phyloP scores from a whole-genome alignment of 306 rosid species.

The Sesbania bispinosa region DNA sequence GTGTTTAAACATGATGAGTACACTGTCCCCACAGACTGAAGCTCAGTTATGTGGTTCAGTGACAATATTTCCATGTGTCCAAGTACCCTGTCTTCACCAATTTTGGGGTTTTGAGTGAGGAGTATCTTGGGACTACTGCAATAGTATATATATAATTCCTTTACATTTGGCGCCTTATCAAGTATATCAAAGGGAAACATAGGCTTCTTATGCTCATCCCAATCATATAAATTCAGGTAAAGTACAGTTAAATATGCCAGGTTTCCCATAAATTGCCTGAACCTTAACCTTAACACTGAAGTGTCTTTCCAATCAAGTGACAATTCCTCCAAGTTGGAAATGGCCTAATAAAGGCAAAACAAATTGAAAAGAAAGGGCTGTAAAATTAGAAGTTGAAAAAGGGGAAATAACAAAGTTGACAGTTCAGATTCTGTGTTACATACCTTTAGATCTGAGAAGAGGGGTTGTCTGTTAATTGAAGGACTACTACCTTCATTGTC shows the following conservation, averaged over 20 bases:
- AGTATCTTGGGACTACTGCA: background rate
- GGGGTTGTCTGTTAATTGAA: too few relatives aligned
- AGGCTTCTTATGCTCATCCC: background rate
- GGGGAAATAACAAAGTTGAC: too few relatives aligned
- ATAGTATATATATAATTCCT: accelerated
- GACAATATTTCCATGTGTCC: background rate
- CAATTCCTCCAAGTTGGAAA: background rate
- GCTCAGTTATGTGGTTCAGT: accelerated
- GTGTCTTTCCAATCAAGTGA: background rate
- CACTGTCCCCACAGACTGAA: background rate
- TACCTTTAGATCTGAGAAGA: too few relatives aligned
- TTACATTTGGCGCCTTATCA: background rate
- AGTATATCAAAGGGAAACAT: background rate
- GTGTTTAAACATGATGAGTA: background rate
- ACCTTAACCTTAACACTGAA: background rate
- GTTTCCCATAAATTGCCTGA: background rate
- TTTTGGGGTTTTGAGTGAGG: background rate
- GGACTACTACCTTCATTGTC: too few relatives aligned
- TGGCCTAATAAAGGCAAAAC: slow-evolving; percentile 10
- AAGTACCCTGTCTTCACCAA: background rate
- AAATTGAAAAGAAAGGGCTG: too few relatives aligned
- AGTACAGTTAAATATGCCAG: background rate
- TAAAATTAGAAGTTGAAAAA: background rate
- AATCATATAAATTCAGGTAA: accelerated
- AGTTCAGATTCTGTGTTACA: too few relatives aligned